phyloP scores from a whole-genome alignment of 179 eudicot genomes.

The Beta macrorhiza region DNA sequence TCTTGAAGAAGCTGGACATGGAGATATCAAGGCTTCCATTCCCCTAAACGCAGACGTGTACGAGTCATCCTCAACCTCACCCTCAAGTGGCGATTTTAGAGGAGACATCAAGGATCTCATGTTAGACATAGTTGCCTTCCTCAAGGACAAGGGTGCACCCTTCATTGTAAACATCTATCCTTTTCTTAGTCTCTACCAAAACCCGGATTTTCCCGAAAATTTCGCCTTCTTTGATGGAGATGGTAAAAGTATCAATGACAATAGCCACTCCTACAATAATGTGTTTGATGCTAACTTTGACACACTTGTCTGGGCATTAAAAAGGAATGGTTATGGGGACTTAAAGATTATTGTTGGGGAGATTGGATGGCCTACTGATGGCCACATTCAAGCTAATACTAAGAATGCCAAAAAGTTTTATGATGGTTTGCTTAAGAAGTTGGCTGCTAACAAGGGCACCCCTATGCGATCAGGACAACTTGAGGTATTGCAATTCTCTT shows the following conservation, averaged over 20 bases:
- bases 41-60: slow-evolving; percentile 90
- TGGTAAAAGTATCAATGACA: slow-evolving; percentile 45
- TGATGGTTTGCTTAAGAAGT: slow-evolving; percentile 52
- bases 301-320: slow-evolving; percentile 57
- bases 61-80: slow-evolving; percentile 40
- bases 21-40: slow-evolving; percentile 57
- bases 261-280: slow-evolving; percentile 38
- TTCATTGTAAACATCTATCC: slow-evolving; percentile 88
- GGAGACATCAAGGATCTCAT: slow-evolving; percentile 49
- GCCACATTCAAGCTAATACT: slow-evolving; percentile 34
- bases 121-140: slow-evolving; percentile 47
- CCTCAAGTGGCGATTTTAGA: slow-evolving; percentile 69
- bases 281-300: slow-evolving; percentile 70
- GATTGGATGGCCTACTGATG: slow-evolving; percentile 89
- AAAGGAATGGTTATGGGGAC: slow-evolving; percentile 44
- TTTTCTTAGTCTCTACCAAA: slow-evolving; percentile 56
- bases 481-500: slow-evolving; percentile 27
- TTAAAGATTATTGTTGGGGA: slow-evolving; percentile 63
- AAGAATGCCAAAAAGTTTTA: slow-evolving; percentile 53
- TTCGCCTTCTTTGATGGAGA: slow-evolving; percentile 65
- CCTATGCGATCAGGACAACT: slow-evolving; percentile 48
- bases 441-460: slow-evolving; percentile 56
- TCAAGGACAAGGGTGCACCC: slow-evolving; percentile 41
- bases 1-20: slow-evolving; percentile 54
- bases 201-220: slow-evolving; percentile 40